Conservation (phyloP, 208 protist genomes). For the Lotmaria passim region DNA sequence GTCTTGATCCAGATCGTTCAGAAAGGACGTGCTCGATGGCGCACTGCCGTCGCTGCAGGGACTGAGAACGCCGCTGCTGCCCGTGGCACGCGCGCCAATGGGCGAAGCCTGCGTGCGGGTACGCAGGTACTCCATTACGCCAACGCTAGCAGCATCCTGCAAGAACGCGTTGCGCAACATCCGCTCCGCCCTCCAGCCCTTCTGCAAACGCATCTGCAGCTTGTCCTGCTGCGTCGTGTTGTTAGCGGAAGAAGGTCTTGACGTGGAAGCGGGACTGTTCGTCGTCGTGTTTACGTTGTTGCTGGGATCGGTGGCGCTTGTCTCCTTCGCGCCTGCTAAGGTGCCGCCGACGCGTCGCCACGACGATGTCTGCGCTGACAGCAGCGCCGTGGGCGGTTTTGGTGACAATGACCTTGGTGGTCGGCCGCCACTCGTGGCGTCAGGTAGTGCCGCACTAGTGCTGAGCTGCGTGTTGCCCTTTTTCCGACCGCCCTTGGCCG, state of each 20-base stretch:
- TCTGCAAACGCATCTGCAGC: background rate
- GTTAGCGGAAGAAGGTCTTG: background rate
- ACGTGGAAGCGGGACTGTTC: background rate
- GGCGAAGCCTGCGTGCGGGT: background rate
- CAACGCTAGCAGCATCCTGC: slow-evolving; percentile 10
- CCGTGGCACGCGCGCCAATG: background rate
- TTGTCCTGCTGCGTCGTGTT: background rate
- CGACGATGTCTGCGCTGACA: background rate
- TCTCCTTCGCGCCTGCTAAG: background rate
- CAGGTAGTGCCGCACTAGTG: background rate
- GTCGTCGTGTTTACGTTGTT: background rate
- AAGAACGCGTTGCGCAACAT: slow-evolving; percentile 1
- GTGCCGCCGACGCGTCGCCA: slow-evolving; percentile 1
- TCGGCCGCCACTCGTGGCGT: background rate
- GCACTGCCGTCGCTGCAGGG: background rate
- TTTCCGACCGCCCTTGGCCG: background rate
- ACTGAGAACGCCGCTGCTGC: background rate
- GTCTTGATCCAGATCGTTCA: background rate
- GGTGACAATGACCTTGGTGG: background rate
- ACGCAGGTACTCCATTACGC: slow-evolving; percentile 25
- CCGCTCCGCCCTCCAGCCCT: slow-evolving; percentile 22
- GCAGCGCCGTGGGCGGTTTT: background rate
- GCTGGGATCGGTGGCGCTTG: background rate
- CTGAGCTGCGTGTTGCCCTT: background rate
- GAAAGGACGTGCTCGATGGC: background rate